Percentiles rank a stretch among this genome's conserved stretches.
Evolutionary conservation across 495 filamentous ascomycete species (phyloP).

Genomic region (Cercophora newfieldiana): DNA sequence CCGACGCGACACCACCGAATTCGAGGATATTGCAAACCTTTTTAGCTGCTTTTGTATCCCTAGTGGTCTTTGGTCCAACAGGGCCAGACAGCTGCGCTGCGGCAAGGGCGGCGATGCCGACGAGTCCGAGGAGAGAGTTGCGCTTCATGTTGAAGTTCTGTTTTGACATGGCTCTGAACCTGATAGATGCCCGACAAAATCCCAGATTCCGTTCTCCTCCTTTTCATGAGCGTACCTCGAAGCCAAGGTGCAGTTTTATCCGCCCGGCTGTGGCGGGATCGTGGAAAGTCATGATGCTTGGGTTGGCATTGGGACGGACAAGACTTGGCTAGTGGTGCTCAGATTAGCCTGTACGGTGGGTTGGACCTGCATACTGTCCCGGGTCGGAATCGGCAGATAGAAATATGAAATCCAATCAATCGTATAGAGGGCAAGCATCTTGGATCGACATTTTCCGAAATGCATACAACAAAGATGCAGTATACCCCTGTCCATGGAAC

Average conservation of each 20-base stretch:
- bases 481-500: no score
- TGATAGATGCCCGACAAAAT: no score
- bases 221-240: neutral
- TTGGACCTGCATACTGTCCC: neutral
- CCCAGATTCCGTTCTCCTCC: no score
- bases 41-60: conserved; percentile 17
- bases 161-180: no score
- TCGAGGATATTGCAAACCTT: conserved; percentile 46
- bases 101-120: neutral
- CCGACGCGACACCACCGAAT: conserved; percentile 51
- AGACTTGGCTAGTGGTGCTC: neutral
- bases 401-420: neutral
- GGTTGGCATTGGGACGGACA: neutral
- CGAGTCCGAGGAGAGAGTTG: neutral
- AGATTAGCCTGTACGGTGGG: neutral
- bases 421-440: no score
- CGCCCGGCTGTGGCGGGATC: neutral
- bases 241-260: neutral
- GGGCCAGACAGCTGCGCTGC: conserved; percentile 43
- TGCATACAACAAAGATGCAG: no score
- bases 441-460: no score
- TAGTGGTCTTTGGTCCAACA: conserved; percentile 46
- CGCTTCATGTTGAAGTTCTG: neutral
- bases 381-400: neutral
- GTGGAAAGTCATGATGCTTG: neutral